Evolutionary conservation across 169 alveolate species (phyloP).

Genomic region (Plasmodium berghei): DNA sequence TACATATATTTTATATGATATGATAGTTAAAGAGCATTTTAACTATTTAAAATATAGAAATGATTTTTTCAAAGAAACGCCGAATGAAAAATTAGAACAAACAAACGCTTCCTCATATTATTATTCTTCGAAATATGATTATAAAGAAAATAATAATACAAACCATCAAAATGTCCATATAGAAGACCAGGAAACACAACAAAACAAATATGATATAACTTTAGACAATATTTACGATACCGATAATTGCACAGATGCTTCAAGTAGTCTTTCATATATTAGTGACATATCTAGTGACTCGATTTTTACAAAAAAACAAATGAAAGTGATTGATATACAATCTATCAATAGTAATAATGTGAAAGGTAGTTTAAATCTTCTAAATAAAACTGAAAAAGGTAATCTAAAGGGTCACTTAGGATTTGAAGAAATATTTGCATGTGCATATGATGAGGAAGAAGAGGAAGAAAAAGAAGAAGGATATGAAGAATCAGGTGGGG

Average conservation of each 20-base stretch:
- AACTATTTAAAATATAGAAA: background rate
- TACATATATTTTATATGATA: constrained; percentile 58
- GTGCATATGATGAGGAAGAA: constrained; percentile 26
- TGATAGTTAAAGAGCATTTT: constrained; percentile 16
- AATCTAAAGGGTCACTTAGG: background rate
- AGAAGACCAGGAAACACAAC: constrained; percentile 12
- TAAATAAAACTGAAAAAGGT: background rate
- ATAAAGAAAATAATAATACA: background rate
- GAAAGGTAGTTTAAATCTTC: constrained; percentile 1
- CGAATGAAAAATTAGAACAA: background rate
- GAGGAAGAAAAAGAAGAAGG: constrained; percentile 8
- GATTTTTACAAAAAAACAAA: constrained; percentile 22
- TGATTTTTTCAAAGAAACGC: background rate
- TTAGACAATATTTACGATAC: constrained; percentile 68
- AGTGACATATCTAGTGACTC: constrained; percentile 73
- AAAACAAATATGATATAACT: constrained; percentile 34
- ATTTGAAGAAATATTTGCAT: constrained; percentile 45
- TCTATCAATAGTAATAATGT: background rate
- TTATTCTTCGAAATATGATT: background rate
- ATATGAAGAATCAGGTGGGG: constrained; percentile 15
- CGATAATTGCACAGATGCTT: constrained; percentile 39
- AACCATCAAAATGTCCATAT: background rate
- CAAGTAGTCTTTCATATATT: constrained; percentile 26
- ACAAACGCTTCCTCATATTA: background rate
- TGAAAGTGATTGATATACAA: background rate